These are phyloP conservation scores for Epichloe bromicola DNA, from an alignment of 2,329 filamentous ascomycete species.

Conservation along the genomic window DNA sequence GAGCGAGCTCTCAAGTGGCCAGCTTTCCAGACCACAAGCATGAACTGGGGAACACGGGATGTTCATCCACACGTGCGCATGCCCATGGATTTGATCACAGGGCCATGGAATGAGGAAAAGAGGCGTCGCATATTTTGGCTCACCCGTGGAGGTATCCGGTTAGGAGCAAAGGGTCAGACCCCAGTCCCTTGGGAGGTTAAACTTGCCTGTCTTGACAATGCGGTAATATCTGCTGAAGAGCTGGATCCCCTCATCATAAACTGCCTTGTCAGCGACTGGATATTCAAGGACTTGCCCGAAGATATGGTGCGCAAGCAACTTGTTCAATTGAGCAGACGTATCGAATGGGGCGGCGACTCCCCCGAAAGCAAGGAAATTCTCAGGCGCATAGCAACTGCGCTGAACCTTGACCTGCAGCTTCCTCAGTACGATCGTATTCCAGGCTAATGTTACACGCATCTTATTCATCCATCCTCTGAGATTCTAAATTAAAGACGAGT, in stretches of 20 bases:
- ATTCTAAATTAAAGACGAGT: no score
- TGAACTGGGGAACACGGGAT: constrained; percentile 17
- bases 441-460: not conserved
- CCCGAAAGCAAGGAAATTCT: constrained; percentile 14
- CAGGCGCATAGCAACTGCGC: constrained; percentile 5
- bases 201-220: constrained; percentile 23
- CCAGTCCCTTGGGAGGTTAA: constrained; percentile 28
- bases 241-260: constrained; percentile 18
- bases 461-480: not conserved
- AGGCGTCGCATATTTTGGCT: constrained; percentile 34
- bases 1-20: constrained; percentile 13
- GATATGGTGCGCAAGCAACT: constrained; percentile 17
- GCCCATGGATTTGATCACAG: constrained; percentile 26
- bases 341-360: constrained; percentile 19
- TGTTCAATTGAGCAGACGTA: constrained; percentile 13
- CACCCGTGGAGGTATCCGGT: constrained; percentile 23
- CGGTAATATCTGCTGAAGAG: constrained; percentile 16
- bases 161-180: constrained; percentile 15
- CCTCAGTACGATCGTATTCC: constrained; percentile 3
- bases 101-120: constrained; percentile 28
- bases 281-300: constrained; percentile 16
- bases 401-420: constrained; percentile 7
- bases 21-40: constrained; percentile 9
- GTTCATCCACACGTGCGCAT: constrained; percentile 27
- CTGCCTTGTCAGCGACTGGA: constrained; percentile 17